These are phyloP conservation scores for Fraxinus greggii DNA, from an alignment of 305 asterid genomes.

Conservation along the genomic window DNA sequence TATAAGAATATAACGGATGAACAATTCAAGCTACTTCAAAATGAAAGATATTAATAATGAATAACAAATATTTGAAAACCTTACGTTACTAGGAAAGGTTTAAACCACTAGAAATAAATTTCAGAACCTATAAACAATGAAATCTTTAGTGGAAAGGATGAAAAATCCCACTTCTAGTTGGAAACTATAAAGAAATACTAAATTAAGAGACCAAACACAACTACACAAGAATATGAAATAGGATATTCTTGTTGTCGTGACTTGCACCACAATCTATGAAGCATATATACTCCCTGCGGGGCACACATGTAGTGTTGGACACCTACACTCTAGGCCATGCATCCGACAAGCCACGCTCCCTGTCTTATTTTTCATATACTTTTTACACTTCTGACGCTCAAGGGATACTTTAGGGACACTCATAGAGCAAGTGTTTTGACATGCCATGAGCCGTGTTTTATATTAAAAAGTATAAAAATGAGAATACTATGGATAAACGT, in stretches of 20 bases:
- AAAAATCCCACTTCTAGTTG: not conserved
- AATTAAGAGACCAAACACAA: not conserved
- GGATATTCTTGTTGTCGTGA: not conserved
- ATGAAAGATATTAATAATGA: not conserved
- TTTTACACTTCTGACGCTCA: not conserved
- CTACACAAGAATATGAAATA: not conserved
- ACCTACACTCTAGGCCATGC: not conserved
- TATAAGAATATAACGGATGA: not conserved
- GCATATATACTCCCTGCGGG: not conserved
- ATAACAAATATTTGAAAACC: not conserved
- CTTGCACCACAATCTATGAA: not conserved
- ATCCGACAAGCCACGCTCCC: not conserved
- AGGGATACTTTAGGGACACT: not conserved
- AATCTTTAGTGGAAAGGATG: not conserved
- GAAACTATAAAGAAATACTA: not conserved
- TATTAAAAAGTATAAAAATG: not conserved
- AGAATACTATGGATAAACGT: not conserved
- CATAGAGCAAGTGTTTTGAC: not conserved
- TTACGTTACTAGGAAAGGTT: not conserved
- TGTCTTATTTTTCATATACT: not conserved
- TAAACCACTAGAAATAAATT: not conserved
- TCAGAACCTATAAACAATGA: not conserved
- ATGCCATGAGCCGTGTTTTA: not conserved
- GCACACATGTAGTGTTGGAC: not conserved
- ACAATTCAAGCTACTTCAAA: not conserved